These are phyloP conservation scores for Colletotrichum sp. DNA, from an alignment of 2,329 filamentous ascomycete genomes.

Conservation along the genomic window DNA sequence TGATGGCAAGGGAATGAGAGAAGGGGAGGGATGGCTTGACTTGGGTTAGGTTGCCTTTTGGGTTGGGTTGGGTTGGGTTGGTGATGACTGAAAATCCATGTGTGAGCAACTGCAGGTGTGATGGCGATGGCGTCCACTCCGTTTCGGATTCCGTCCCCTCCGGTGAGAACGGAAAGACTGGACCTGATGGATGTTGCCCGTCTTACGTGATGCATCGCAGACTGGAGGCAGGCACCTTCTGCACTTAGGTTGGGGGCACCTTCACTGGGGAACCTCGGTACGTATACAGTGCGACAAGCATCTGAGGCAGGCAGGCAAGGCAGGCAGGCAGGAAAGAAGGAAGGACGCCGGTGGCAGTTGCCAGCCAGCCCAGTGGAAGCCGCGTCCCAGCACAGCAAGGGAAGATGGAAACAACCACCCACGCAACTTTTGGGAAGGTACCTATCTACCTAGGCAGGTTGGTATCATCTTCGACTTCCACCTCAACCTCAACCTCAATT, in stretches of 20 bases:
- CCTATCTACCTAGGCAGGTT: background rate
- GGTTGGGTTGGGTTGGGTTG: background rate
- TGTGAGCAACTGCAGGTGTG: background rate
- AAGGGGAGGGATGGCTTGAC: background rate
- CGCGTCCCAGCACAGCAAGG: background rate
- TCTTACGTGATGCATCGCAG: background rate
- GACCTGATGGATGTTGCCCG: background rate
- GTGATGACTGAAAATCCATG: background rate
- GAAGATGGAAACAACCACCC: background rate
- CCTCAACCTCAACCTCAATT: background rate
- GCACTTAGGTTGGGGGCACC: background rate
- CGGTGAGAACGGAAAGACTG: background rate
- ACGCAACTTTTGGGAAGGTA: background rate
- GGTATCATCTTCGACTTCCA: background rate
- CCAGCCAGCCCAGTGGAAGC: background rate
- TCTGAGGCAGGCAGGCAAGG: background rate
- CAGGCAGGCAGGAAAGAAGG: background rate
- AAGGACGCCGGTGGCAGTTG: background rate
- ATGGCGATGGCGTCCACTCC: background rate
- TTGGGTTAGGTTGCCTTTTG: background rate
- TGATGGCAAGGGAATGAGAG: background rate
- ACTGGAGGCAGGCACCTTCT: background rate
- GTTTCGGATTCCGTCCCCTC: background rate
- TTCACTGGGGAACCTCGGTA: background rate
- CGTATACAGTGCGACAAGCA: background rate